Base-by-base conservation (phyloP, 2,329 filamentous ascomycete genomes). In the Diaporthe aspalathi region DNA sequence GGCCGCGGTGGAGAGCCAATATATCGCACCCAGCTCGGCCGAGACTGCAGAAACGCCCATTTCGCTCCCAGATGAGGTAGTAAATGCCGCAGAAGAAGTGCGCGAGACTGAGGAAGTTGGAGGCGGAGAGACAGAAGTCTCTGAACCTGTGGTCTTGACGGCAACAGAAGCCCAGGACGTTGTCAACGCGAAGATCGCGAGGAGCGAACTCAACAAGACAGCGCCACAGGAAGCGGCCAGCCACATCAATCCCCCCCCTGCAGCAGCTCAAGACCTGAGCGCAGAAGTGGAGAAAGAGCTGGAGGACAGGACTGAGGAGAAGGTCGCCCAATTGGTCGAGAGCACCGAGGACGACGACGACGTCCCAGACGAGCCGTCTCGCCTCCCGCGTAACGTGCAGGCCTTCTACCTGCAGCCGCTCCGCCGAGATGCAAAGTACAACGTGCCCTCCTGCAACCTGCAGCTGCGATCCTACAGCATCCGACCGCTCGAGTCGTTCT, bases 381-480 rank as follows among this genome's bases (percentile, higher is more conserved):
- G 93, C 74, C 85, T 93, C 49, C 95, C 95, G 47, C 90, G 94
- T 77, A 89, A 91, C 74, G 90, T 98, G 38, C 93, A 97, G 84
- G 93, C 95, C 47, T 86, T 97, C 54, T 96, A 97, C 82, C 88
- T 98, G 63, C 90, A 92, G 74, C 95, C 96, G 20, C 87, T 98
- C 66, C 93, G 93, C 77, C 91, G 93, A 74, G 85, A 90, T 79
- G 87, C 93, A 56, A 82, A 91, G 78, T 91, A 93, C 79, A 94
- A 94, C 66, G 89, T 97, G 45, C 94, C 94, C 16, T 90, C 93
- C 14, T 97, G 94, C 84, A 92, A 98, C 80, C 90, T 99, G 43
- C 96, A 99, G 80, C 85, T 99, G 62, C 94, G 96, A 76, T 97
- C 95, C 43, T 99, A 94, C 86, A 94, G 89, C 77, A 86, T 95